Evolutionary conservation across 345 rosid genomes (phyloP).

Genomic region (Populus pruinosa): DNA sequence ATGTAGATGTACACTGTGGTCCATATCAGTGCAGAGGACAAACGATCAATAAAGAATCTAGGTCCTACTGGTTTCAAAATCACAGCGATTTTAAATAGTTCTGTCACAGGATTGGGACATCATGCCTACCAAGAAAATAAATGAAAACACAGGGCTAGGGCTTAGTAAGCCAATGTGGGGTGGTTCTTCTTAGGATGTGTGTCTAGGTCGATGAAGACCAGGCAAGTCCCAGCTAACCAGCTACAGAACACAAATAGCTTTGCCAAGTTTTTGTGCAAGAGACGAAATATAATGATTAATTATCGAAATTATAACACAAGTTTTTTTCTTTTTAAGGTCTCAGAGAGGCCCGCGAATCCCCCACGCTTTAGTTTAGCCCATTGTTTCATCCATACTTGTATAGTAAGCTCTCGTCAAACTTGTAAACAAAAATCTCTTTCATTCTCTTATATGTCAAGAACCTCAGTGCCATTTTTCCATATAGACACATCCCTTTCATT

Average conservation of each 20-base stretch:
- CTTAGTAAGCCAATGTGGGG: background rate
- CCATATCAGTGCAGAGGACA: background rate
- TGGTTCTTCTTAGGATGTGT: too few species aligned
- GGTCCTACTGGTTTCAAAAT: too few species aligned
- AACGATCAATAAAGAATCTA: background rate
- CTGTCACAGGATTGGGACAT: background rate
- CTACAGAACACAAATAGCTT: too few species aligned
- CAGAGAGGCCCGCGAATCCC: conserved; percentile 26
- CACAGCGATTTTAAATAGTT: background rate
- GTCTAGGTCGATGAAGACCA: conserved; percentile 1
- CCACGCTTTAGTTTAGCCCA: conserved; percentile 31
- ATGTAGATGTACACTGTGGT: too few species aligned
- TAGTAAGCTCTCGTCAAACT: background rate
- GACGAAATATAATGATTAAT: conserved; percentile 13
- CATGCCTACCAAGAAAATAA: background rate
- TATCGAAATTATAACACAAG: background rate
- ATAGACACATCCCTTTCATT: background rate
- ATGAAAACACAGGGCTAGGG: background rate
- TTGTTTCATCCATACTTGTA: background rate
- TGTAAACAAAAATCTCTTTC: background rate
- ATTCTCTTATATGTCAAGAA: background rate
- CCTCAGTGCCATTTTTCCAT: background rate
- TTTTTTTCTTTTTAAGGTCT: too few species aligned
- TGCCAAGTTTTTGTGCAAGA: background rate
- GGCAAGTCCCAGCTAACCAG: conserved; percentile 29